These are phyloP conservation scores for Plantago ovata DNA, from an alignment of 257 asterid species.

Conservation along the genomic window DNA sequence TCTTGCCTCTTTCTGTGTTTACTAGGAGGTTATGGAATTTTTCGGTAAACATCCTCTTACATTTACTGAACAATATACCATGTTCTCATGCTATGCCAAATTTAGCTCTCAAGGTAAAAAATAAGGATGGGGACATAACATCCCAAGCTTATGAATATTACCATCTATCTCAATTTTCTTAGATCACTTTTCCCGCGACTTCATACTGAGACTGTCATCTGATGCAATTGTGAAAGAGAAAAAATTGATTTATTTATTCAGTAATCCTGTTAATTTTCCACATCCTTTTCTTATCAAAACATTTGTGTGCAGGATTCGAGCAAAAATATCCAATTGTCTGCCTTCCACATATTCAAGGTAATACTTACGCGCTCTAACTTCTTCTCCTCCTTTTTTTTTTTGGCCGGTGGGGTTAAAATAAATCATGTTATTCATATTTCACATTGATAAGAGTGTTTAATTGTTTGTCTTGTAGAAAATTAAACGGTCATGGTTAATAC, in stretches of 20 bases:
- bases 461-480: background rate
- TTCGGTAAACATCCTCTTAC: conserved; percentile 5
- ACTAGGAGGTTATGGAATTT: too few relatives aligned
- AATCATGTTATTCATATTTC: background rate
- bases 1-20: too few relatives aligned
- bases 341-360: conserved; percentile 98
- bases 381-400: background rate
- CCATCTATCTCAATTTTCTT: background rate
- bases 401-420: background rate
- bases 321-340: conserved; percentile 90
- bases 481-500: background rate
- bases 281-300: conserved; percentile 17
- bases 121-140: conserved; percentile 3
- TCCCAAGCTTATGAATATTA: conserved; percentile 11
- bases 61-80: background rate
- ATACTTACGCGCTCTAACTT: conserved; percentile 16
- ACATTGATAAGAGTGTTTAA: background rate
- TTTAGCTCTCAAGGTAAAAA: conserved; percentile 5
- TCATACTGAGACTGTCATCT: too few relatives aligned
- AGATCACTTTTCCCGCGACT: conserved; percentile 6
- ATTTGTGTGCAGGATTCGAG: conserved; percentile 73
- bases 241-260: conserved; percentile 8
- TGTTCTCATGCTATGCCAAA: conserved; percentile 7
- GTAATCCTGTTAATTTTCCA: conserved; percentile 9
- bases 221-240: conserved; percentile 15